Evolutionary conservation across 202 grass and related monocot species (phyloP).

Genomic region (Musa balbisiana): DNA sequence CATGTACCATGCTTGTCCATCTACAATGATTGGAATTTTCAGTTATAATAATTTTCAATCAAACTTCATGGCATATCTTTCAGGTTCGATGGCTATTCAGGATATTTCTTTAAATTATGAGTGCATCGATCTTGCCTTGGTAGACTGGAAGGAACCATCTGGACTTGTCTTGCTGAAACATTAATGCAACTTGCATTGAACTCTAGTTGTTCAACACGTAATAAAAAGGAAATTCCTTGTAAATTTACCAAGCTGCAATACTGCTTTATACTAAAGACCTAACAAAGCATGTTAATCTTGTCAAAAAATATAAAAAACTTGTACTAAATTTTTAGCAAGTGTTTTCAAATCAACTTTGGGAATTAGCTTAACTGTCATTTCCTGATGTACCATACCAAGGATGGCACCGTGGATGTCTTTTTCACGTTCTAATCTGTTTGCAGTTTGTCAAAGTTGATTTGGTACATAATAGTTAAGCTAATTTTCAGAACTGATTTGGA

Average conservation of each 20-base stretch:
- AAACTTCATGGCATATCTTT: too few species aligned
- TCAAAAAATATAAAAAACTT: constrained; percentile 4
- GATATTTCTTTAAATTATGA: too few species aligned
- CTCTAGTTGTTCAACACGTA: neutral
- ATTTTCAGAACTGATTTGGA: constrained; percentile 88
- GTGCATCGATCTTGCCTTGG: too few species aligned
- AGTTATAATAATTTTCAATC: too few species aligned
- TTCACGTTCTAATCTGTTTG: constrained; percentile 6
- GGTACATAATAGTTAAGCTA: constrained; percentile 75
- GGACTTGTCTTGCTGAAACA: too few species aligned
- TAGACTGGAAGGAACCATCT: too few species aligned
- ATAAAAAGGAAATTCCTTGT: neutral
- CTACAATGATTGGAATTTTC: too few species aligned
- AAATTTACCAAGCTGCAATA: too few species aligned
- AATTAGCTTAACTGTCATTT: constrained; percentile 61
- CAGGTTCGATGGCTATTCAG: too few species aligned
- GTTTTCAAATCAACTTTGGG: constrained; percentile 86
- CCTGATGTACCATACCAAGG: constrained; percentile 52
- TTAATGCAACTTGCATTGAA: neutral
- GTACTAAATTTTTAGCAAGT: constrained; percentile 76
- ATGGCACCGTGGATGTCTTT: neutral
- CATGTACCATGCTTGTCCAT: too few species aligned
- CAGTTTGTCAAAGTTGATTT: constrained; percentile 92
- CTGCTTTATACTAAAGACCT: constrained; percentile 6
- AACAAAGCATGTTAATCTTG: constrained; percentile 3